phyloP scores from a whole-genome alignment of 345 rosid genomes.

The Populus ilicifolia region DNA sequence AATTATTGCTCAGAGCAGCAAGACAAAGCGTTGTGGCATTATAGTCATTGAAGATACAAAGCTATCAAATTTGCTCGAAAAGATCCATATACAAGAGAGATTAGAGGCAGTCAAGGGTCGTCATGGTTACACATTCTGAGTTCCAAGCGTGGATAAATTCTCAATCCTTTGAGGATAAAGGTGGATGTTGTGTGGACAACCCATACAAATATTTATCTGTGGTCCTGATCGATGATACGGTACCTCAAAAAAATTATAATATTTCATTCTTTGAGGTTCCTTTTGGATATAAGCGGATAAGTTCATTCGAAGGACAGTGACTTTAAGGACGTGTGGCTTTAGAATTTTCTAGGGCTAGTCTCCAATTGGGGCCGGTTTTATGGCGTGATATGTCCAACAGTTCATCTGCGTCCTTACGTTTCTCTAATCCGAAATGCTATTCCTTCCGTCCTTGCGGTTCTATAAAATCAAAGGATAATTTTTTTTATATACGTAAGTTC shows the following conservation, averaged over 20 bases:
- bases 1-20: not conserved
- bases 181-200: not conserved
- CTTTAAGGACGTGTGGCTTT: not conserved
- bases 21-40: not conserved
- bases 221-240: not conserved
- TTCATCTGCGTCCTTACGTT: not conserved
- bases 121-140: not conserved
- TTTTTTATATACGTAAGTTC: too few species aligned
- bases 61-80: not conserved
- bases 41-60: not conserved
- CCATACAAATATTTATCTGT: too few species aligned
- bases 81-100: not conserved
- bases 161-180: not conserved
- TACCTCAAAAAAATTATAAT: not conserved
- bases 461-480: too few species aligned
- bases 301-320: not conserved
- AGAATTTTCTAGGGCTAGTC: not conserved
- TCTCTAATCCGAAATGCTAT: not conserved
- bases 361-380: not conserved
- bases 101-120: not conserved
- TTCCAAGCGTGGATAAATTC: not conserved
- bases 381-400: not conserved
- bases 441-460: too few species aligned
- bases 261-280: not conserved
- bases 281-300: conserved; percentile 15